A percentile compares a stretch with the other conserved stretches of the same genome.
Conservation (phyloP, 352 stramenopile genomes). For the Phytophthora podocarpi region DNA sequence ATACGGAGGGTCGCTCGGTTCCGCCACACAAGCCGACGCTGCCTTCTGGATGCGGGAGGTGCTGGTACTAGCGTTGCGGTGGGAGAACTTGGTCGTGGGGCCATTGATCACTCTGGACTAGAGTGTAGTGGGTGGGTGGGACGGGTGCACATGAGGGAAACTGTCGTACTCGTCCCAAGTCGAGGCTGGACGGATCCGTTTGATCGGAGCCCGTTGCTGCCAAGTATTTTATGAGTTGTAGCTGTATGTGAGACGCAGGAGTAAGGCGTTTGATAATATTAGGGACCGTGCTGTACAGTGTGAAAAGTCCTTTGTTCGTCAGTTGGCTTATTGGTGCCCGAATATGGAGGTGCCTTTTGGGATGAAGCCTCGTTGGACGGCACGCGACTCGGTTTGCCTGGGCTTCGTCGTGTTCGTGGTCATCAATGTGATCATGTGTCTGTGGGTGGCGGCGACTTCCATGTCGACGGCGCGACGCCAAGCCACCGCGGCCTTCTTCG, state of each 20-base stretch:
- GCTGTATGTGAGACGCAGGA: conserved; percentile 21
- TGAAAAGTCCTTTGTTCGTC: conserved; percentile 1
- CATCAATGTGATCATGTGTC: conserved; percentile 38
- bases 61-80: conserved; percentile 53
- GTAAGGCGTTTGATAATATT: conserved; percentile 25
- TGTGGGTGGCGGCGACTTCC: conserved; percentile 30
- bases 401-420: conserved; percentile 31
- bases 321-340: not conserved
- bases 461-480: conserved; percentile 26
- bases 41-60: conserved; percentile 70
- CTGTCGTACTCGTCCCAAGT: conserved; percentile 10
- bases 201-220: conserved; percentile 4
- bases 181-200: not conserved
- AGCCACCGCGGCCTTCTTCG: conserved; percentile 25
- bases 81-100: conserved; percentile 60
- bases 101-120: conserved; percentile 53
- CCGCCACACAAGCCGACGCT: conserved; percentile 41
- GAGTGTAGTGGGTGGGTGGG: conserved; percentile 19
- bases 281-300: conserved; percentile 29
- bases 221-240: conserved; percentile 36
- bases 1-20: conserved; percentile 57
- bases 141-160: conserved; percentile 8
- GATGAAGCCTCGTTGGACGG: conserved; percentile 25
- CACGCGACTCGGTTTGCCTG: conserved; percentile 33
- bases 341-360: conserved; percentile 17